These are phyloP conservation scores for Acanthamoeba healyi DNA, from an alignment of 208 protist genomes.

Conservation along the genomic window DNA sequence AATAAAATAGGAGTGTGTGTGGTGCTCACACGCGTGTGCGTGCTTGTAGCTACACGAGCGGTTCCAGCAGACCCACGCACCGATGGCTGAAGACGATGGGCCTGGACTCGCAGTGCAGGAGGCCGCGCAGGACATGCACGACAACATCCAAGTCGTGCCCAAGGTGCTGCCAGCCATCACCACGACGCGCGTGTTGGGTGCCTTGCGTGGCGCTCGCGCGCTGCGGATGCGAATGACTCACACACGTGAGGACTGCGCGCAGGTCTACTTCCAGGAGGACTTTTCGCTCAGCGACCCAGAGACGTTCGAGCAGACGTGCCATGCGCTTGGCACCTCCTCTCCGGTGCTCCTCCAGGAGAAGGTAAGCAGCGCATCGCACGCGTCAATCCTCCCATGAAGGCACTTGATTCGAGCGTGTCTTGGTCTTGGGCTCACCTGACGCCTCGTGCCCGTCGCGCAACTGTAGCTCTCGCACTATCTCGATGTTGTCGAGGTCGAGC, in stretches of 20 bases:
- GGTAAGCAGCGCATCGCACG: neutral
- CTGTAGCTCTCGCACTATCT: conserved; percentile 77
- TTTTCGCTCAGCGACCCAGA: conserved; percentile 56
- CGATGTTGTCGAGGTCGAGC: conserved; percentile 71
- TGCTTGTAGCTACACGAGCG: neutral
- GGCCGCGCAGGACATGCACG: neutral
- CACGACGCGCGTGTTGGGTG: neutral
- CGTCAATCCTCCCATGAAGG: neutral
- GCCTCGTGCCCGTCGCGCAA: too few relatives aligned
- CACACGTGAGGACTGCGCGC: neutral
- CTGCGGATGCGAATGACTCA: neutral
- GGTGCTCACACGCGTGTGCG: too few relatives aligned
- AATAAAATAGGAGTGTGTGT: too few relatives aligned
- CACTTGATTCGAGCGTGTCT: neutral
- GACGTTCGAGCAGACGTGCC: conserved; percentile 67
- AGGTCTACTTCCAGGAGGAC: conserved; percentile 72
- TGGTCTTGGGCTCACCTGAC: too few relatives aligned
- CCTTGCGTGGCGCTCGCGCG: neutral
- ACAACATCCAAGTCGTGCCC: neutral
- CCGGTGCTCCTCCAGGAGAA: conserved; percentile 50
- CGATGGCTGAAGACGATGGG: neutral
- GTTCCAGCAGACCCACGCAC: neutral
- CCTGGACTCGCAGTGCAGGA: neutral
- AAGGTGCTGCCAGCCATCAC: neutral
- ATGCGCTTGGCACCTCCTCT: conserved; percentile 29